Base-by-base conservation (phyloP, 2,329 filamentous ascomycete species). In the Penicillium hordei region DNA sequence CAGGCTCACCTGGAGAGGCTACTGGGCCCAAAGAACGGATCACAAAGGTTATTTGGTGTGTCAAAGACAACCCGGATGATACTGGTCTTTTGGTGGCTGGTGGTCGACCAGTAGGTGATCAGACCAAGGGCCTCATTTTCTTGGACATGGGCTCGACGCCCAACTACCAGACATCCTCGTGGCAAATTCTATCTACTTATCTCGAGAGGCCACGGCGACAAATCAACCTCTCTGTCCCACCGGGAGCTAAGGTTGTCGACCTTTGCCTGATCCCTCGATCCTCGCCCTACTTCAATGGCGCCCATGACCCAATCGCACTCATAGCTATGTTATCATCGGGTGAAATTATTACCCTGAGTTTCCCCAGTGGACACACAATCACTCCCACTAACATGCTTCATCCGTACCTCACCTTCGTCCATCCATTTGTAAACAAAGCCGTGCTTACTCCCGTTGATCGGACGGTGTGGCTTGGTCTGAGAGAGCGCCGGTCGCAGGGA, bases 331-430 rank as follows among this genome's bases (percentile, higher is more conserved):
- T 97, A 4, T 87, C 89, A 0, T 96, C 92, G 1, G 94, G 94
- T 23, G 93, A 97, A 75, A 77, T 97, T 29, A 82, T 95, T 51
- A 96, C 93, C 0, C 78, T 97, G 72, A 96, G 89, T 67, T 97
- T 97, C 70, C 94, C 94, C 0, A 94, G 89, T 48, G 94, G 94
- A 29, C 90, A 93, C 73, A 89, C 91, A 1, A 95, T 97, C 55
- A 90, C 88, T 29, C 92, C 94, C 1, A 96, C 93, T 4, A 96
- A 97, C 68, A 91, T 96, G 75, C 82, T 99, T 6, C 93, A 96
- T 68, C 85, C 93, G 0, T 96, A 90, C 2, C 78, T 97, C 45
- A 89, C 89, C 1, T 90, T 97, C 61, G 89, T 96, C 7, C 92
- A 97, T 69, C 94, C 94, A 0, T 97, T 96, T 70, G 86, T 94